Base-by-base conservation (phyloP, 1,284 basidiomycete species). In the Cronartium quercuum region DNA sequence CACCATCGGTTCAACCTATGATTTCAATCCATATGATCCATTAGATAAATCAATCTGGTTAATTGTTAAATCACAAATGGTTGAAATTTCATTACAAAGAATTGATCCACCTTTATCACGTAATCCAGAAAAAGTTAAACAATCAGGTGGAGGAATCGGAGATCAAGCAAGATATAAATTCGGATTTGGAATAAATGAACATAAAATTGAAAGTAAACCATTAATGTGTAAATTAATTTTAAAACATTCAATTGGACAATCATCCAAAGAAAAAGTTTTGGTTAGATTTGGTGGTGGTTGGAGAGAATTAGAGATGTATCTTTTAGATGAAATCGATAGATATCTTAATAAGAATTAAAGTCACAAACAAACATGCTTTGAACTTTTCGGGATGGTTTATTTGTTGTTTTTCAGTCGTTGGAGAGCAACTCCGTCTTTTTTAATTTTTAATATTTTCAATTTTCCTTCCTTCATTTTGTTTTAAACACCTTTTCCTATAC, bases 101-200 rank as follows among this genome's bases (percentile, higher is more conserved):
- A 57, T 69, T 13, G 67, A 69, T 42, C 58, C 67, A 9, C 67
- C 67, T 3, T 42, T 69, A 37, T 69, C 67, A 3, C 2, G 67
- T 4, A 69, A 69, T 40, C 55, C 67, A 1, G 67, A 60, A 29
- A 69, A 69, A 42, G 67, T 55, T 6, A 18, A 40, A 18, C 18
- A 24, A 5, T 47, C 67, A 5, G 67, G 67, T 13, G 67, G 47
- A 24, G 67, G 67, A 4, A 44, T 69, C 40, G 67, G 67, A n/a
- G 67, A 69, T 34, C 67, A 69, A 35, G 67, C 67, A 2, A 47
- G 67, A n/a, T 69, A 69, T 58, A n/a, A 38, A 29, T 69, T 69
- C 18, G 35, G 38, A 40, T 61, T 60, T 60, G 15, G 41, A 34
- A 40, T 47, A 9, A 2, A 40, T 18, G 3, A 7, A 10, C 6